phyloP scores from a whole-genome alignment of 2,329 filamentous ascomycete genomes.

The Fusarium albosuccineum region DNA sequence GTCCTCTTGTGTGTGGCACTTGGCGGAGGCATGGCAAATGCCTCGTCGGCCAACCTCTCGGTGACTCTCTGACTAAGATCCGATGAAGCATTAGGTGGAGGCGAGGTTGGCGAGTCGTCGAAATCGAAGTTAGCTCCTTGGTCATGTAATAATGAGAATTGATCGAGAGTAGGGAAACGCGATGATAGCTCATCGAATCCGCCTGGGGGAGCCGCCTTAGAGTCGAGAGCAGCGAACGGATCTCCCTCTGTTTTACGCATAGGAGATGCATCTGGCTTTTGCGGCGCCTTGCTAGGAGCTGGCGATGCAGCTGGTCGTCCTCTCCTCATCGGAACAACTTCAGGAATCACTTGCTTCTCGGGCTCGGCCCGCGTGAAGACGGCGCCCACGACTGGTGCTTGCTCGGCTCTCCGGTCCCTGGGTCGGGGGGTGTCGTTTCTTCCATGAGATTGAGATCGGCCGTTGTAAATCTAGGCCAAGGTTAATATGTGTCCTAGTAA shows the following conservation, averaged over 20 bases:
- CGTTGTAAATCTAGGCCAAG: constrained; percentile 75
- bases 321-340: constrained; percentile 93
- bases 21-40: constrained; percentile 70
- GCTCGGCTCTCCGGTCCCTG: constrained; percentile 63
- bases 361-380: constrained; percentile 82
- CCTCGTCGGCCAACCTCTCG: constrained; percentile 85
- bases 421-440: constrained; percentile 64
- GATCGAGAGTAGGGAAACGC: constrained; percentile 90
- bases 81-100: constrained; percentile 61
- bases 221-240: constrained; percentile 91
- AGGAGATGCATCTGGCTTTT: constrained; percentile 71
- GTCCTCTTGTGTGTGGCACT: constrained; percentile 37
- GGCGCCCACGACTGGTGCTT: constrained; percentile 78
- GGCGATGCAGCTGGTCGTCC: constrained; percentile 71
- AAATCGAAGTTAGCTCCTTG: constrained; percentile 88
- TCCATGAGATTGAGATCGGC: constrained; percentile 73
- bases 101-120: constrained; percentile 65
- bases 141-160: constrained; percentile 92
- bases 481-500: constrained; percentile 17
- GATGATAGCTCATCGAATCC: constrained; percentile 84
- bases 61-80: constrained; percentile 74
- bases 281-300: constrained; percentile 52
- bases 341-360: constrained; percentile 80
- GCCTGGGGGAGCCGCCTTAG: constrained; percentile 60
- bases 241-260: constrained; percentile 76